Base-by-base conservation (phyloP, 441 rosid species). In the Lepidium campestre region DNA sequence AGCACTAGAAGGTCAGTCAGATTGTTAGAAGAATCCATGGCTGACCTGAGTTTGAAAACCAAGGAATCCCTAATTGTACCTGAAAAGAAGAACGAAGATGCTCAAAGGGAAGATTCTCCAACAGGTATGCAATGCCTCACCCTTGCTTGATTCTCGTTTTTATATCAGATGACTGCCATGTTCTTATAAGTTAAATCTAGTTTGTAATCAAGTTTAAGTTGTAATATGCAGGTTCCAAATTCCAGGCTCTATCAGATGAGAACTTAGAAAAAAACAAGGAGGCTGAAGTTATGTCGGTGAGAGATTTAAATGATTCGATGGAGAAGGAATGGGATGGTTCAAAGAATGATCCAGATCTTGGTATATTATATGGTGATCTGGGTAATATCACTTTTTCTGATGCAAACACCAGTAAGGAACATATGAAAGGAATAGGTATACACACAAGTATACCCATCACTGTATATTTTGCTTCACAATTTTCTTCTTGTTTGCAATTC, bases 1-100 rank as follows among this genome's bases (percentile, higher is more conserved):
- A 77, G 86, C 68, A 88, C 96, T 0, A 83, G 99, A 81, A 82
- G 83, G 29, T 85, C 98, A 1, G 82, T 78, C 46, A 85, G 86
- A 67, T 44, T 94, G 75, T 48, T 94, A 58, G 94, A 81, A 78
- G 86, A 83, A 73, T 67, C 58, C 54, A 72, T 88, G 87, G 81
- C 60, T 57, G 80, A 73, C n/a, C 48, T 91, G 72, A 77, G 81
- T 75, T 75, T 94, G 78, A 83, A 78, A 40, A 82, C 78, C 44
- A 71, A 61, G 52, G 79, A 25, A 68, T 61, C 37, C 41, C 18
- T 67, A 34, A 75, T 68, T 34, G 62, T 34, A 17, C 34, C 67
- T 42, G 34, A 53, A 31, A 72, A 72, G 45, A 73, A 67, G 59
- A 48, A 47, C 0, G 62, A 66, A 9, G 34, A 37, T 23, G 41